These are phyloP conservation scores for Lagenidium sp. DNA, from an alignment of 352 stramenopile species.

Conservation along the genomic window DNA sequence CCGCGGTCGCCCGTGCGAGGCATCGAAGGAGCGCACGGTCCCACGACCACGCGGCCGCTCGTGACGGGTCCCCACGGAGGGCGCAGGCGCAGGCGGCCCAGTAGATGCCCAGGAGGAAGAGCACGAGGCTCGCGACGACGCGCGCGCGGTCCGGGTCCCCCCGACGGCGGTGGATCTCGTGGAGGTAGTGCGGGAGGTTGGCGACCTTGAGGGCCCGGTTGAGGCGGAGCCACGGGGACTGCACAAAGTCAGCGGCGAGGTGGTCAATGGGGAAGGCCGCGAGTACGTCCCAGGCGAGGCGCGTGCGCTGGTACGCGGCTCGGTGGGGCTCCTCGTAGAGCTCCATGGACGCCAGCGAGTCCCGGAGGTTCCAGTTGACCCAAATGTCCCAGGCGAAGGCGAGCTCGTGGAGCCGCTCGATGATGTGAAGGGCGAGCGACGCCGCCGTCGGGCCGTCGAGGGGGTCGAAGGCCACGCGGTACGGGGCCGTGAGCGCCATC, in stretches of 20 bases:
- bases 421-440: conserved; percentile 10
- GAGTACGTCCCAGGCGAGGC: conserved; percentile 28
- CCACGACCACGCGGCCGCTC: conserved; percentile 14
- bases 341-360: conserved; percentile 32
- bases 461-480: conserved; percentile 30
- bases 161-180: conserved; percentile 38
- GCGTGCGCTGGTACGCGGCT: conserved; percentile 19
- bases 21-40: conserved; percentile 42
- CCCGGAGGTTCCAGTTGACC: conserved; percentile 48
- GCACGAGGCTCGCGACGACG: conserved; percentile 23
- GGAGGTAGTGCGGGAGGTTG: conserved; percentile 44
- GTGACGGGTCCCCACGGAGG: conserved; percentile 7
- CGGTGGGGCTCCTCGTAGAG: conserved; percentile 36
- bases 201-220: conserved; percentile 44
- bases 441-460: conserved; percentile 15
- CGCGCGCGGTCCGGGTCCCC: conserved; percentile 42
- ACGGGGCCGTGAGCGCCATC: conserved; percentile 33
- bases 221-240: conserved; percentile 22
- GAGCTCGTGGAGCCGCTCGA: conserved; percentile 34
- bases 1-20: no score
- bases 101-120: conserved; percentile 39
- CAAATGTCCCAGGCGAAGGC: conserved; percentile 48
- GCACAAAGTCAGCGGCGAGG: conserved; percentile 32
- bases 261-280: conserved; percentile 45
- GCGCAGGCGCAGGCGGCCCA: conserved; percentile 40